These are phyloP conservation scores for Fusarium longipes DNA, from an alignment of 2,329 filamentous ascomycete species.

Conservation along the genomic window DNA sequence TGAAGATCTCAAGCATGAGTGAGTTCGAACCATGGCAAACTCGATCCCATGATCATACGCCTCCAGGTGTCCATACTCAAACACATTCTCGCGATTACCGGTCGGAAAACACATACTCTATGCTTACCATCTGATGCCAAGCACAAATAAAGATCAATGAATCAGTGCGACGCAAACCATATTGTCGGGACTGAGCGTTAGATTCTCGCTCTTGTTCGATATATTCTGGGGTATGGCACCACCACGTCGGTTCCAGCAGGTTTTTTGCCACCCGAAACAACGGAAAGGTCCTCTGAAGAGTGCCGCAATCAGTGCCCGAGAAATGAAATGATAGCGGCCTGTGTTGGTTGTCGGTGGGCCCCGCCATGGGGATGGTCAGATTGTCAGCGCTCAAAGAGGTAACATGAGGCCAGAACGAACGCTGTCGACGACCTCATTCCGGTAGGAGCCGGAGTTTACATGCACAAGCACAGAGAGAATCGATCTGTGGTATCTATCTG, in stretches of 20 bases:
- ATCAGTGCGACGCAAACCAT: background rate
- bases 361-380: slow-evolving; percentile 33
- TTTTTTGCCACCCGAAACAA: slow-evolving; percentile 6
- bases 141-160: background rate
- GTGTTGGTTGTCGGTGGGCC: slow-evolving; percentile 32
- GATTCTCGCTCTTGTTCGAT: slow-evolving; percentile 38
- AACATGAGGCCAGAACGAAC: slow-evolving; percentile 38
- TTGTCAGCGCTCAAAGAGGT: slow-evolving; percentile 33
- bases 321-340: slow-evolving; percentile 2
- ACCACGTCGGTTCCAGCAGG: slow-evolving; percentile 24
- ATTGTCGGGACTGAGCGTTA: slow-evolving; percentile 26
- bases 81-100: background rate
- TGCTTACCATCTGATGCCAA: background rate
- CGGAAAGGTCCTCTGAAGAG: background rate
- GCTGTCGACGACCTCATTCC: slow-evolving; percentile 13
- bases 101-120: slow-evolving; percentile 15
- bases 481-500: background rate
- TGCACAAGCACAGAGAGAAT: background rate
- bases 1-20: too few species aligned
- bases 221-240: slow-evolving; percentile 40
- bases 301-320: background rate
- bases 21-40: background rate
- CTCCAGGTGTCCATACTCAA: background rate
- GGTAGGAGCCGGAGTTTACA: slow-evolving; percentile 28
- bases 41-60: background rate